phyloP scores from a whole-genome alignment of 1,139 yeast species.

The Candida sp. region DNA sequence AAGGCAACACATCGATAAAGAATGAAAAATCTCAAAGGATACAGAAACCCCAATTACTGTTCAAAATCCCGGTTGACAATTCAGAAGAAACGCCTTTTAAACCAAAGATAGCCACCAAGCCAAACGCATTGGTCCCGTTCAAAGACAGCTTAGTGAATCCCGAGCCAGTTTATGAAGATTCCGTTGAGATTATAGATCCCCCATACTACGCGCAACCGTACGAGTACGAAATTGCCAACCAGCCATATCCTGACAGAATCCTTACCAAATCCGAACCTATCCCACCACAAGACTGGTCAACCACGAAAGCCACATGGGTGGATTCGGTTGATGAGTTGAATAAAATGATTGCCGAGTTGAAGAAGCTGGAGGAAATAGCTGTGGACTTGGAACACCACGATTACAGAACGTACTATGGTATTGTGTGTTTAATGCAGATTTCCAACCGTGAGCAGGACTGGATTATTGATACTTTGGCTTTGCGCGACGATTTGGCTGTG shows the following conservation, averaged over 20 bases:
- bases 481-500: constrained; percentile 71
- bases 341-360: constrained; percentile 59
- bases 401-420: constrained; percentile 85
- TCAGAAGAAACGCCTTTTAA: constrained; percentile 71
- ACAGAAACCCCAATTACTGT: constrained; percentile 74
- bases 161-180: constrained; percentile 28
- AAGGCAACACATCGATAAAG: constrained; percentile 14
- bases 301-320: constrained; percentile 71
- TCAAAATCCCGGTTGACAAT: constrained; percentile 67
- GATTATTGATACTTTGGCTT: constrained; percentile 77
- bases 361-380: constrained; percentile 68
- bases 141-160: constrained; percentile 48
- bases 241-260: constrained; percentile 69
- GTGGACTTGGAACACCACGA: constrained; percentile 99
- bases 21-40: constrained; percentile 40
- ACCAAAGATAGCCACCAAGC: constrained; percentile 75
- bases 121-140: constrained; percentile 63
- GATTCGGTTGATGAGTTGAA: constrained; percentile 57
- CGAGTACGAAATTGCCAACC: constrained; percentile 69
- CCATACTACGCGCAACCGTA: constrained; percentile 85
- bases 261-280: constrained; percentile 53
- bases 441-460: constrained; percentile 82
- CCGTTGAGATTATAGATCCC: constrained; percentile 48
- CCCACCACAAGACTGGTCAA: constrained; percentile 67
- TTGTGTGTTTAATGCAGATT: constrained; percentile 94